Base-by-base conservation (phyloP, 352 stramenopile genomes). In the Blastocystis sp. region DNA sequence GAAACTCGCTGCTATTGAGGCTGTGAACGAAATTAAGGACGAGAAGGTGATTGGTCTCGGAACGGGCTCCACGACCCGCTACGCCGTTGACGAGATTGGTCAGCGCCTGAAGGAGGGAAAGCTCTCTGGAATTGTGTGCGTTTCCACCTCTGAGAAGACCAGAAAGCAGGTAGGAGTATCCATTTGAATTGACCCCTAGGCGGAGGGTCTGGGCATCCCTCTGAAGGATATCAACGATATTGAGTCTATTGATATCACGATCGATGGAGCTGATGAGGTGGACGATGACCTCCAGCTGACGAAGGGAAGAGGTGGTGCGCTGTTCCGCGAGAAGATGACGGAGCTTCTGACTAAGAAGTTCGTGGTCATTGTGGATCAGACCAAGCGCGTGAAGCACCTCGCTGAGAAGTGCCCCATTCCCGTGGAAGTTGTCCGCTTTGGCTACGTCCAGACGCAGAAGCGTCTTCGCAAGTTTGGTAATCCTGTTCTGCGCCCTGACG, bases 191-290 rank as follows among this genome's bases (percentile, higher is more conserved):
- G 24, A 11, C 7, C 7, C 54, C 14, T 86, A 88, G 67, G 86
- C 86, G 1, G n/a, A 21, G 16, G 16, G n/a, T n/a, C 69, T 88
- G 44, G 40, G 42, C 48, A 88, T 88, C 44, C 86, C 81, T 0
- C 51, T 88, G 27, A 72, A 42, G 18, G 84, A 65, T 9, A 65
- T 88, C 16, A 72, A 88, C 38, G 54, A 87, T 36, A 11, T 24
- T 8, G 44, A 48, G n/a, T 51, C 51, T 40, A 56, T 88, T 40
- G 86, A 88, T 44, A 48, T 88, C 8, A 67, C 86, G 8, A 88
- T 88, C 27, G 86, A 88, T 57, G 86, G 86, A 7, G 86, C 86
- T 8, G 86, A 88, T 77, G 85, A 84, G 32, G 86, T 87, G 11
- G 73, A 87, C 44, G 9, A 16, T 18, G 44, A 78, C 38, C 67